Percentiles rank a stretch among this genome's conserved stretches.
These are phyloP conservation scores for Casuarina glauca DNA, from an alignment of 306 rosid species.

Conservation along the genomic window DNA sequence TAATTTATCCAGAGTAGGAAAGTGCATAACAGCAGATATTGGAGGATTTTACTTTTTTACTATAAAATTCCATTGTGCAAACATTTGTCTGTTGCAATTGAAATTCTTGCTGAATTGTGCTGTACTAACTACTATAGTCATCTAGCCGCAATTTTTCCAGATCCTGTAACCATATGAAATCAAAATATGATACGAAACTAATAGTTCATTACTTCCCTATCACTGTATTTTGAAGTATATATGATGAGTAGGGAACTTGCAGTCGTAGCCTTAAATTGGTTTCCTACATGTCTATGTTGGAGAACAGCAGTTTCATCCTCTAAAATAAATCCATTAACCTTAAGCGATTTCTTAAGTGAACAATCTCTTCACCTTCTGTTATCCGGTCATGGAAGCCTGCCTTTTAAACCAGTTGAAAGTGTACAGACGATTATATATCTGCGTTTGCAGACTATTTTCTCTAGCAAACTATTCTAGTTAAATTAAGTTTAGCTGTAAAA, in stretches of 20 bases:
- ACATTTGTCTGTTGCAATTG: neutral
- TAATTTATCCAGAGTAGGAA: neutral
- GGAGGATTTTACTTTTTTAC: neutral
- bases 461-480: neutral
- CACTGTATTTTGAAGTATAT: neutral
- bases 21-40: neutral
- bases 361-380: conserved; percentile 1
- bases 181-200: neutral
- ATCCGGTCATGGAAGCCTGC: neutral
- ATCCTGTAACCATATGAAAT: neutral
- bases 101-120: neutral
- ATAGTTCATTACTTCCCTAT: neutral
- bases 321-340: neutral
- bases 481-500: neutral
- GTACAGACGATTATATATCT: neutral
- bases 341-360: neutral
- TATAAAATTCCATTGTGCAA: neutral
- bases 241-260: neutral
- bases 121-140: neutral
- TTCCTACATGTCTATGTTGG: too few relatives aligned
- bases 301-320: neutral
- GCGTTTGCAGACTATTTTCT: neutral
- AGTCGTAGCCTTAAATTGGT: neutral
- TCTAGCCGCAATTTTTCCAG: neutral
- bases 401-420: neutral